Conservation (phyloP, 257 asterid genomes). For the Cruciata laevipes region DNA sequence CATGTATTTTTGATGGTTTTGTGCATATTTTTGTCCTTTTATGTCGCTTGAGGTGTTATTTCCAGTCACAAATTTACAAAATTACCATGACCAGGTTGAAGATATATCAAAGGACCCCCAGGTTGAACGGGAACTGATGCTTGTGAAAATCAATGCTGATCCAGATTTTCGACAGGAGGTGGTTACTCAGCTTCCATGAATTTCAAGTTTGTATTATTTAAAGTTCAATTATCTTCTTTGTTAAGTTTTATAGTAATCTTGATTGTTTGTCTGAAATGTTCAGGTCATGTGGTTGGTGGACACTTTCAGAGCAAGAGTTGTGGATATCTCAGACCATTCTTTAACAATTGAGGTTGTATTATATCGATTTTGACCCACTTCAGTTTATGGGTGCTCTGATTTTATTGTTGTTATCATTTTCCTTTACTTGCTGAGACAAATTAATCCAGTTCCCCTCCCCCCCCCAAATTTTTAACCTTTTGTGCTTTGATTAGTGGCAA, state of each 20-base stretch:
- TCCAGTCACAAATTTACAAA: background rate
- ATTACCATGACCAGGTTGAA: slow-evolving; percentile 53
- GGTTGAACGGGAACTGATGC: slow-evolving; percentile 96
- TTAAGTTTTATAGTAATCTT: background rate
- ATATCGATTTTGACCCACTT: slow-evolving; percentile 10
- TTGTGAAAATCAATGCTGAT: slow-evolving; percentile 79
- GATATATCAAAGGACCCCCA: slow-evolving; percentile 91
- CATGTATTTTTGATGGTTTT: background rate
- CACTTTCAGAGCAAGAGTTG: slow-evolving; percentile 87
- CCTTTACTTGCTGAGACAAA: background rate
- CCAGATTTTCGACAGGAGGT: slow-evolving; percentile 77
- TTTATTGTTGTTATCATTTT: background rate
- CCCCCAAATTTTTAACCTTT: background rate
- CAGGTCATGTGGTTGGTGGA: slow-evolving; percentile 98
- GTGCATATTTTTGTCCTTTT: background rate
- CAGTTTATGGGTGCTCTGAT: background rate
- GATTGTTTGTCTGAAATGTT: slow-evolving; percentile 13
- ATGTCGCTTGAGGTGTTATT: background rate
- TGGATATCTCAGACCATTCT: slow-evolving; percentile 83
- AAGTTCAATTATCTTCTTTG: background rate
- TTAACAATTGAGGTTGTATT: slow-evolving; percentile 86
- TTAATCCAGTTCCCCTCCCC: background rate
- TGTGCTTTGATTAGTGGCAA: background rate
- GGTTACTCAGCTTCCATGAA: slow-evolving; percentile 14
- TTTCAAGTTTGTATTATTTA: background rate